Base-by-base conservation (phyloP, 1,139 yeast species). In the Blastobotrys niveus region DNA sequence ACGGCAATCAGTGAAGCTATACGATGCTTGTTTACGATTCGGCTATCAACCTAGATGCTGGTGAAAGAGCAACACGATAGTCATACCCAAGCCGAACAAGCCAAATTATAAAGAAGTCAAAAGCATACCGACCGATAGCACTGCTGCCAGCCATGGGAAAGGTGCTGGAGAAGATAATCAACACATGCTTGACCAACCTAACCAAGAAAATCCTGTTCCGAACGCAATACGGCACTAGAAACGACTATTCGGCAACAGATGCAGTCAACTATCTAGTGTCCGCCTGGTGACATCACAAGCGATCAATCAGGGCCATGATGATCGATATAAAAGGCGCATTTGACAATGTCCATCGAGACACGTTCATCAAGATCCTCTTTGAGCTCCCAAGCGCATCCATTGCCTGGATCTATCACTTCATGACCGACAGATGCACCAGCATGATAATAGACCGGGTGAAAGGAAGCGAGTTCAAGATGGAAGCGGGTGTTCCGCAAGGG, bases 401-500 rank as follows among this genome's bases (percentile, higher is more conserved):
- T 14, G 38, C 34, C 7, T 49, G 49, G 48, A 38, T 34, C 2
- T 45, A 34, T 19, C 34, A 30, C 29, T 43, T 48, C 43, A 22
- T 38, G 21, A 12, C 29, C 17, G 36, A 34, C 12, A 30, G 47
- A 18, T 30, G 15, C 15, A 39, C 46, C 4, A 26, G 29, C 17
- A 18, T 40, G 7, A 17, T 34, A 9, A 22, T 42, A 9, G 46
- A 45, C 35, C 26, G 42, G n/a, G 24, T 6, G 8, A 15, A 6
- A 10, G 20, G 30, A 17, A 19, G n/a, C 17, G 24, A 19, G 19
- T 5, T 31, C 9, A 21, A 24, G 9, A 19, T 46, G 7, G 22
- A 15, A 15, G 45, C 45, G 2, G 52, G 53, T n/a, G 46, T 51
- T 25, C 53, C 54, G 3, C 54, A 50, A 26, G 53, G 53, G 12